Conservation (phyloP, 2,329 filamentous ascomycete genomes). For the Berkeleyomyces basicola region DNA sequence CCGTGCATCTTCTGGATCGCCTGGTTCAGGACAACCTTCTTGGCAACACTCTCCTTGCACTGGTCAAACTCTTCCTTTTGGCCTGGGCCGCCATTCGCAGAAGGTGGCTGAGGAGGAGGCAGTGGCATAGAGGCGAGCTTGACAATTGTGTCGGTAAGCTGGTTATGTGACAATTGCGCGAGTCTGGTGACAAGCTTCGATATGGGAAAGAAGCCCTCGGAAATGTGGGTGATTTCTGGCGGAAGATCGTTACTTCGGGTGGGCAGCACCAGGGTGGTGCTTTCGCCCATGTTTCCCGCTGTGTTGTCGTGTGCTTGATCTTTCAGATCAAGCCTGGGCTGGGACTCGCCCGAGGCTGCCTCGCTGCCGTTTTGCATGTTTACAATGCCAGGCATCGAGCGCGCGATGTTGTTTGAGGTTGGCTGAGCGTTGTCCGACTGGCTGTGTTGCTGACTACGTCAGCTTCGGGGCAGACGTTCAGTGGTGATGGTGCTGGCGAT, state of each 20-base stretch:
- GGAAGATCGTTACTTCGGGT: slow-evolving; percentile 40
- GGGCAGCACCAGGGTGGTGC: slow-evolving; percentile 3
- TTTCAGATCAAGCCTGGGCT: slow-evolving; percentile 24
- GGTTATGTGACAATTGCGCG: slow-evolving; percentile 68
- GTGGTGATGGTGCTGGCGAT: too few relatives aligned
- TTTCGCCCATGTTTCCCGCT: neutral
- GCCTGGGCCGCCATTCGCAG: slow-evolving; percentile 26
- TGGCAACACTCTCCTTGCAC: slow-evolving; percentile 50
- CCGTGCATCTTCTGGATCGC: slow-evolving; percentile 67
- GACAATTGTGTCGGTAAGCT: slow-evolving; percentile 52
- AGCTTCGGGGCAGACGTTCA: too few relatives aligned
- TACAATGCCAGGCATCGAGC: slow-evolving; percentile 34
- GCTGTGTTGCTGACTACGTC: too few relatives aligned
- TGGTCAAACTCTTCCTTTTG: slow-evolving; percentile 27
- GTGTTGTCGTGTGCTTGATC: slow-evolving; percentile 17
- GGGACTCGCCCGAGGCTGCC: slow-evolving; percentile 14
- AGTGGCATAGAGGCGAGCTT: slow-evolving; percentile 54
- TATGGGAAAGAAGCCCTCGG: slow-evolving; percentile 59
- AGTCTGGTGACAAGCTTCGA: slow-evolving; percentile 59
- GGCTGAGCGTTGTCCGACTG: neutral
- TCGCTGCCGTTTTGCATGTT: slow-evolving; percentile 36
- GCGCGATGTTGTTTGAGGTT: neutral
- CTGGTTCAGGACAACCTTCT: slow-evolving; percentile 58
- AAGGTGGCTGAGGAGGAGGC: slow-evolving; percentile 22
- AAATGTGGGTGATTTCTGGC: slow-evolving; percentile 52